Percentiles rank a stretch among this genome's conserved stretches.
These are phyloP conservation scores for Xylariaceae sp. DNA, from an alignment of 2,329 filamentous ascomycete species.

Conservation along the genomic window DNA sequence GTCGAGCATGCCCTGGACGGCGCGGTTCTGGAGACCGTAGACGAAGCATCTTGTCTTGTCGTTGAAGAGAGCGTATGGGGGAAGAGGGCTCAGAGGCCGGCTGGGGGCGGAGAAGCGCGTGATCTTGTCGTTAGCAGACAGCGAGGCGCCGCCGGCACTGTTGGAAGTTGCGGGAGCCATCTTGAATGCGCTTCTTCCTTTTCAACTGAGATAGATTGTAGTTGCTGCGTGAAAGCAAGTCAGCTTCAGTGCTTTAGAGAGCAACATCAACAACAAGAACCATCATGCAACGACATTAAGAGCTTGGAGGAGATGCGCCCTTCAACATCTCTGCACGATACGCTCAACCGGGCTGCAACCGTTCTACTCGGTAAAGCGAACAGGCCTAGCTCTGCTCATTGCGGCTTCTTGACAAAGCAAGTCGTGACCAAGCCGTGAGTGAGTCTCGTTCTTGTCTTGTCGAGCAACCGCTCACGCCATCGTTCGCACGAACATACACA, in stretches of 20 bases:
- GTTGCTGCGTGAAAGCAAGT: conserved; percentile 7
- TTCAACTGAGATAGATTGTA: neutral
- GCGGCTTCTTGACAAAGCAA: neutral
- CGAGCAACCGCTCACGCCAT: neutral
- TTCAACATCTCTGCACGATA: neutral
- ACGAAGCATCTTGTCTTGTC: conserved; percentile 99
- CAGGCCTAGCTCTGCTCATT: neutral
- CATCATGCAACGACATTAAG: neutral
- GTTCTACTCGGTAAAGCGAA: neutral
- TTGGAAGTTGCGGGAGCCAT: conserved; percentile 52
- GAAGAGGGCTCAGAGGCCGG: conserved; percentile 82
- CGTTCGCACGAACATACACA: neutral
- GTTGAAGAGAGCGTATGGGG: conserved; percentile 91
- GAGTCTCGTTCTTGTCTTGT: neutral
- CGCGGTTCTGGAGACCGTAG: conserved; percentile 96
- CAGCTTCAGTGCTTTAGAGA: conserved; percentile 1
- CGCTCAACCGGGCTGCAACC: neutral
- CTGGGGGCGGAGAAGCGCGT: conserved; percentile 90
- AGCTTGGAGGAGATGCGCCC: neutral
- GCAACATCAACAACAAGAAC: neutral
- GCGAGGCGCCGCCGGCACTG: conserved; percentile 45
- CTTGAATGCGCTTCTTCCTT: conserved; percentile 30
- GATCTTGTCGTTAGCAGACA: conserved; percentile 97
- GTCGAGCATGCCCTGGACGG: conserved; percentile 90
- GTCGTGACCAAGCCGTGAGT: neutral